Conservation (phyloP, 345 rosid genomes). For the Populus deltoides region DNA sequence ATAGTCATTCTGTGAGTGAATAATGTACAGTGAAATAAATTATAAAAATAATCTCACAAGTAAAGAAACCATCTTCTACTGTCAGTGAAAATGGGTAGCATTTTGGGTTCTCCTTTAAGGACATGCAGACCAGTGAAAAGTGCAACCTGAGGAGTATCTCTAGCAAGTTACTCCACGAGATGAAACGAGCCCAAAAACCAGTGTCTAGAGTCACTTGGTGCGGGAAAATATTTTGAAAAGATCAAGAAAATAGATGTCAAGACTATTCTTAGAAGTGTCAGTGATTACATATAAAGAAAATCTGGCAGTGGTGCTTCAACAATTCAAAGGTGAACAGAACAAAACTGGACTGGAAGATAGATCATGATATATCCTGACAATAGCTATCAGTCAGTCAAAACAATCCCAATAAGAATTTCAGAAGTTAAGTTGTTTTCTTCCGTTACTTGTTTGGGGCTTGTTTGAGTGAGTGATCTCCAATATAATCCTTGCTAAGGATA, state of each 20-base stretch:
- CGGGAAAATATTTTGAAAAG: not conserved
- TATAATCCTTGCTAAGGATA: not conserved
- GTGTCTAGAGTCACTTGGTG: not conserved
- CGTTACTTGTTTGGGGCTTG: not conserved
- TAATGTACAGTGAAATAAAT: not conserved
- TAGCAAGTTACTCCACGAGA: not conserved
- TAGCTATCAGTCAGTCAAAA: not conserved
- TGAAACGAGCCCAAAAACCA: not conserved
- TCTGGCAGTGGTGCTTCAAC: not conserved
- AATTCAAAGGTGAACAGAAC: not conserved
- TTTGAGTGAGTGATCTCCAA: not conserved
- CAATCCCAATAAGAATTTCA: not conserved
- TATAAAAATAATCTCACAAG: not conserved
- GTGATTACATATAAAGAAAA: too few relatives aligned
- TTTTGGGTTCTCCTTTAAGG: not conserved
- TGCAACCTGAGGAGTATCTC: not conserved
- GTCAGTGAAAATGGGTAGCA: not conserved
- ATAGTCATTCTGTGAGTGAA: not conserved
- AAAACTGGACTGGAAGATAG: not conserved
- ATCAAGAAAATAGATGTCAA: not conserved
- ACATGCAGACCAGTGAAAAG: not conserved
- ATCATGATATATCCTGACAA: not conserved
- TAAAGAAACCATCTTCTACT: not conserved
- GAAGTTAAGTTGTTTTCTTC: not conserved
- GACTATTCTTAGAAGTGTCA: not conserved